Conservation (phyloP, 2,329 filamentous ascomycete species). For the Colletotrichum lindemuthianum region DNA sequence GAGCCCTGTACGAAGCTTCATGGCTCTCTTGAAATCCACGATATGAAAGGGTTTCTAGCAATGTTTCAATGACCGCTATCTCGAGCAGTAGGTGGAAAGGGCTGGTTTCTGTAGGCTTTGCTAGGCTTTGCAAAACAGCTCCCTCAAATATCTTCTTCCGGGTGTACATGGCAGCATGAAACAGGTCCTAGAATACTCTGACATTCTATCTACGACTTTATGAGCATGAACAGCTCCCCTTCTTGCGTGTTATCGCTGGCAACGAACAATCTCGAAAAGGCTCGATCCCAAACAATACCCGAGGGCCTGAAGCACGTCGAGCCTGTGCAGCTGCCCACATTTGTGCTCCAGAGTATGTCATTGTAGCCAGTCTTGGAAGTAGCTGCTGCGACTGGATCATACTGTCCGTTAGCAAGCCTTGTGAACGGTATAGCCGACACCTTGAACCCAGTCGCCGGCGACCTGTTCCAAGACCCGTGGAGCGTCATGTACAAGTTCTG, state of each 20-base stretch:
- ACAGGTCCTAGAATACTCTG: neutral
- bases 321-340: constrained; percentile 43
- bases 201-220: constrained; percentile 6
- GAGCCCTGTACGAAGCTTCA: too few relatives aligned
- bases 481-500: constrained; percentile 68
- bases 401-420: constrained; percentile 38
- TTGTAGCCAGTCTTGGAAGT: constrained; percentile 43
- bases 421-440: constrained; percentile 49
- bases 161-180: too few relatives aligned
- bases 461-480: constrained; percentile 66
- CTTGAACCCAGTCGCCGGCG: constrained; percentile 50
- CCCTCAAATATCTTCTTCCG: too few relatives aligned
- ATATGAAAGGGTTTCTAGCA: too few relatives aligned
- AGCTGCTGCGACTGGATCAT: constrained; percentile 45
- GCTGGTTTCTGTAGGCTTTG: too few relatives aligned
- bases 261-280: constrained; percentile 39
- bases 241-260: constrained; percentile 40
- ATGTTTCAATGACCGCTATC: too few relatives aligned
- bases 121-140: too few relatives aligned
- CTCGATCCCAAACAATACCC: constrained; percentile 39
- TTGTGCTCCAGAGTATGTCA: constrained; percentile 47
- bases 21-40: too few relatives aligned
- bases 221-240: constrained; percentile 40
- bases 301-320: constrained; percentile 40
- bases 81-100: too few relatives aligned